Evolutionary conservation across 176 grass and related monocot genomes (phyloP).

Genomic region (Cymbopogon citratus): DNA sequence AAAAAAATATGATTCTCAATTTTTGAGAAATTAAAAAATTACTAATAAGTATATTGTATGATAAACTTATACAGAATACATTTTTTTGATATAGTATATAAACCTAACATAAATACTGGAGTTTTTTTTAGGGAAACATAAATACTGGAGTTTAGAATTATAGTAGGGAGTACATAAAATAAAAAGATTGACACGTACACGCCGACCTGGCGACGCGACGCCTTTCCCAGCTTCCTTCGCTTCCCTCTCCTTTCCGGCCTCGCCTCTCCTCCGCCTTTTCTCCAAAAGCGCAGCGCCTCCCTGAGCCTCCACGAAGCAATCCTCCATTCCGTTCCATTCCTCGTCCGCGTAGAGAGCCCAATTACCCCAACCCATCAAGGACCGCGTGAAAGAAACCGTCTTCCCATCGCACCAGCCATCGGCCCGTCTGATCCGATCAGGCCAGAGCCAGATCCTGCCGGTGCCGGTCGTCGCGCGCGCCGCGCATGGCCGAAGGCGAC

Average conservation of each 20-base stretch:
- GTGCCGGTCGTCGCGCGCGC: constrained; percentile 9
- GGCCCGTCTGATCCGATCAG: background rate
- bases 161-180: too few relatives aligned
- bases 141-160: too few relatives aligned
- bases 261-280: background rate
- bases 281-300: constrained; percentile 1
- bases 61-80: too few relatives aligned
- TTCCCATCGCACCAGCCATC: background rate
- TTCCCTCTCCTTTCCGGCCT: background rate
- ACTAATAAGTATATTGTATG: too few relatives aligned
- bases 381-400: background rate
- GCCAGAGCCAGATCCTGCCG: background rate
- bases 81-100: too few relatives aligned
- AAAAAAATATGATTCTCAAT: background rate
- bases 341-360: background rate
- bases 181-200: background rate
- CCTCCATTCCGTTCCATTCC: background rate
- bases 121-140: too few relatives aligned
- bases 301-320: constrained; percentile 31
- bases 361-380: background rate
- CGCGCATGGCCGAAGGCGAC: constrained; percentile 47
- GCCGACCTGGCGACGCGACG: background rate
- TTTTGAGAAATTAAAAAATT: too few relatives aligned
- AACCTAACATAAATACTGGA: too few relatives aligned
- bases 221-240: background rate